Base-by-base conservation (phyloP, 2,329 filamentous ascomycete species). In the Aspergillus puulaauensis region DNA sequence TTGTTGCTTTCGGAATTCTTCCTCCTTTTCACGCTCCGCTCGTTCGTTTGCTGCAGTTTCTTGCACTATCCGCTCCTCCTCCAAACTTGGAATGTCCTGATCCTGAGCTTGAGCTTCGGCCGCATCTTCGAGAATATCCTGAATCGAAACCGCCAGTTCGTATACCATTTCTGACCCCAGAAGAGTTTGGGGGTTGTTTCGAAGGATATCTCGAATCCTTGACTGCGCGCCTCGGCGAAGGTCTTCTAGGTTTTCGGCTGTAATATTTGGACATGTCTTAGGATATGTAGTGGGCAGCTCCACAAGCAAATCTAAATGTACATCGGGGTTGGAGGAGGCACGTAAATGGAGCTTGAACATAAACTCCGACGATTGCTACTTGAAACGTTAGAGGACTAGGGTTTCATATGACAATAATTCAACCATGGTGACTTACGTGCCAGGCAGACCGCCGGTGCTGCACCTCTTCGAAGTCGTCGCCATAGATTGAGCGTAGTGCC, bases 281-380 rank as follows among this genome's bases (percentile, higher is more conserved):
- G 93, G 95, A 72, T 98, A 98, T 0, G 93, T 96, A 6, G 92
- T 90, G 8, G 91, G 95, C 64, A 98, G 80, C 56, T 90, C 88
- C 52, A 96, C 91, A 48, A 85, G 82, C n/a, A 98, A 77, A 2
- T 85, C 86, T 40, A 92, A 80, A 24, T 82, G 82, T 59, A 91
- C 83, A 49, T 92, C 88, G 39, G 86, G 82, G 68, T 95, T 89
- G 0, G 86, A 87, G 4, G 86, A 86, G 9, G 91, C 84, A 68
- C 86, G 91, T 62, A 98, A 82, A 52, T 83, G 85, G 52, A 98
- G 86, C 64, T 90, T 90, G 72, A 98, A 96, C 0, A 86, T 83
- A 15, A 91, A 89, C 69, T 96, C 82, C 39, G 82, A 90, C 4
- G 89, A 86, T 84, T 91, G 92, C 85, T 90, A 64, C 31, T 63